Percentiles rank a stretch among this genome's conserved stretches.
Conservation (phyloP, 225 moss, liverwort and hornwort species). For the Asterella californica region DNA sequence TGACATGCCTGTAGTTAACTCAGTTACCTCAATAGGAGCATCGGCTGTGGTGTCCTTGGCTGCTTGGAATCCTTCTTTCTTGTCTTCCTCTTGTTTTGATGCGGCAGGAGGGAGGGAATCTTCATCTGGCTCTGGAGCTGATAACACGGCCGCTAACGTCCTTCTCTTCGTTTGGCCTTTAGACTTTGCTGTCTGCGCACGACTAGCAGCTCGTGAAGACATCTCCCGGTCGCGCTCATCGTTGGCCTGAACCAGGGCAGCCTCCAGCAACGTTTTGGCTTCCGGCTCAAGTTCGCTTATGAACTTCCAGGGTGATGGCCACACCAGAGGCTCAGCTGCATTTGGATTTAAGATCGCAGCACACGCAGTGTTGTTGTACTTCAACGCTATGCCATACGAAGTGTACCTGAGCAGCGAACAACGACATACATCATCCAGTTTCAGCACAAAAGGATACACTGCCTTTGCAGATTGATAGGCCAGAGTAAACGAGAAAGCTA, state of each 20-base stretch:
- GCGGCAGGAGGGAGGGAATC: not conserved
- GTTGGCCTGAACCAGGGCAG: constrained; percentile 49
- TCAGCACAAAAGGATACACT: not conserved
- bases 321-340: constrained; percentile 52
- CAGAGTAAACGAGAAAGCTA: not conserved
- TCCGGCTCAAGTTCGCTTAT: constrained; percentile 54
- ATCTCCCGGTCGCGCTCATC: constrained; percentile 39
- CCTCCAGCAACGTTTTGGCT: constrained; percentile 49
- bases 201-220: not conserved
- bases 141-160: constrained; percentile 27
- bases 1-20: too few species aligned
- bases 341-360: constrained; percentile 47
- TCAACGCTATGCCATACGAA: constrained; percentile 45
- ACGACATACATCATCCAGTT: not conserved
- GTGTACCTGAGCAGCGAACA: constrained; percentile 33
- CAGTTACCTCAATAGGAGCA: constrained; percentile 20
- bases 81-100: not conserved
- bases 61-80: not conserved
- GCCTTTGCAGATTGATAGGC: not conserved
- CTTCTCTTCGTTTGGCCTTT: constrained; percentile 3
- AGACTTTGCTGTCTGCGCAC: not conserved
- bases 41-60: constrained; percentile 13
- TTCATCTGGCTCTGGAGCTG: constrained; percentile 7
- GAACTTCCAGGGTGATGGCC: constrained; percentile 68
- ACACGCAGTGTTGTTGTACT: constrained; percentile 46